Conservation (phyloP, 2,329 filamentous ascomycete genomes). For the Pezizomycotina sp. region DNA sequence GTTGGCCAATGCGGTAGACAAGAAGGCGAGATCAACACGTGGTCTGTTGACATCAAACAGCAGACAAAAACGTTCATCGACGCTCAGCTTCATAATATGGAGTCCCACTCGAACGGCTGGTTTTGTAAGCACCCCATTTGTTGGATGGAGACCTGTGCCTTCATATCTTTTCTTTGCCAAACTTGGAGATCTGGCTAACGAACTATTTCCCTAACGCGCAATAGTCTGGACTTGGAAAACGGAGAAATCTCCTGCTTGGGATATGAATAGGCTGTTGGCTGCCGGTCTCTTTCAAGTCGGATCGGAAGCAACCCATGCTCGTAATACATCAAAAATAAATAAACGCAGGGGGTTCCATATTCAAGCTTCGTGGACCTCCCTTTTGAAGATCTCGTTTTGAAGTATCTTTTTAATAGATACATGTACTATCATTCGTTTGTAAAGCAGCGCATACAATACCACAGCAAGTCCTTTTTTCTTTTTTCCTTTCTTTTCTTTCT, state of each 20-base stretch:
- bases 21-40: conserved; percentile 1
- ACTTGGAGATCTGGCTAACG: no score
- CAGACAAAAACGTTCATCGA: conserved; percentile 31
- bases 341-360: background rate
- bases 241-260: conserved; percentile 38
- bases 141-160: no score
- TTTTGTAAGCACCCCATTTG: no score
- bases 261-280: conserved; percentile 35
- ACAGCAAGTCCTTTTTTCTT: no score
- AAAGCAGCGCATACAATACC: no score
- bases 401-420: background rate
- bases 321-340: background rate
- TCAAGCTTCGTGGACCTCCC: background rate
- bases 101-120: conserved; percentile 38
- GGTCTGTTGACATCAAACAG: conserved; percentile 11
- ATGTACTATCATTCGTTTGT: no score
- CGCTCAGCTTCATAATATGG: conserved; percentile 39
- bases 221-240: conserved; percentile 46
- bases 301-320: conserved; percentile 14
- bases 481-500: no score
- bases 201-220: no score
- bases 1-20: conserved; percentile 8
- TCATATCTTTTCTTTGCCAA: no score
- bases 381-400: background rate
- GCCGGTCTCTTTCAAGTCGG: conserved; percentile 38